Evolutionary conservation across 805 yeast genomes (phyloP), one percentile per base, ranked within the genome.

Genomic region (Candida ulmi): DNA sequence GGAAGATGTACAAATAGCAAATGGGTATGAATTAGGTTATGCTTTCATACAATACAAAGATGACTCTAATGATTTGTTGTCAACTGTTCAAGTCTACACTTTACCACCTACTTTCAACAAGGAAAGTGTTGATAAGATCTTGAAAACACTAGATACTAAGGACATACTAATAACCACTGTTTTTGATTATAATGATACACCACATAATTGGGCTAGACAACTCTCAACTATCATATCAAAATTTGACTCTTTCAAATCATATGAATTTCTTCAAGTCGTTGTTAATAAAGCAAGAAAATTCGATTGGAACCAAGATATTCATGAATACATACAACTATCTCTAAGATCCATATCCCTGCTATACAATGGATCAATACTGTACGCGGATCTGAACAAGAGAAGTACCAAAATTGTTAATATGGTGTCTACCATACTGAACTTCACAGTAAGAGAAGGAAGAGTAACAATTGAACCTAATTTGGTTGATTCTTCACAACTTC

Each of bases 251-350:
- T 16, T 28, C 31, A 4, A 24, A 23, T 13, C n/a, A 16, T n/a
- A 39, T 12, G 11, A 36, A 17, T 17, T 36, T 3, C 17, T 52
- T 4, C 36, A 41, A 8, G 30, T 39, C 1, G 45, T 46, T 2
- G 9, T 45, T 8, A 43, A 46, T 17, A 42, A 42, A 35, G 38
- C 35, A 2, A 15, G 31, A 4, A 21, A 17, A 11, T 28, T 42
- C 3, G 45, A 43, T 9, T 36, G 47, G 43, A 47, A 46, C n/a
- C 54, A 49, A n/a, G 50, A 47, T 8, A 31, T 46, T 1, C 56
- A 51, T 30, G 58, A 55, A 16, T 49, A 36, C 31, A 43, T 57
- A 4, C 75, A 72, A 43, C 67, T 69, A 41, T 36, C 54, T n/a
- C 45, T 69, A 13, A 40, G 61, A 26, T 21, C 41, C 4, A 11